Evolutionary conservation across 495 filamentous ascomycete genomes (phyloP), one percentile per base, ranked within the genome.

Genomic region (Daldinia childiae): DNA sequence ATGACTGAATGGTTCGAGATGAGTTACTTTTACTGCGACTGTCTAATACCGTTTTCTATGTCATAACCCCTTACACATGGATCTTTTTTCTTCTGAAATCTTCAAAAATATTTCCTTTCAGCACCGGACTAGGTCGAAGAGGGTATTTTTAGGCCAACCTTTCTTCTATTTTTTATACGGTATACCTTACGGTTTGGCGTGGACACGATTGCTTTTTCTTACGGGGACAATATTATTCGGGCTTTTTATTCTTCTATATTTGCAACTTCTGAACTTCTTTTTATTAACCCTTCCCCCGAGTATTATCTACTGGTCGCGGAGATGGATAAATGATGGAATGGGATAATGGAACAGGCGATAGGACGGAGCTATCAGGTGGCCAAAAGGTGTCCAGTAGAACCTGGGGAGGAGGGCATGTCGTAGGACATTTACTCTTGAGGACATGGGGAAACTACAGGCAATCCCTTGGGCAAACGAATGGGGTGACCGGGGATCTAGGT

Each of bases 131-230:
- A 54, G 62, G 43, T 69, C 52, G 59, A 67, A 71, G 69, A 71
- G 61, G 64, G 72, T 60, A 74, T 64, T 73, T 55, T 58, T 38
- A 54, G 52, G 71, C 60, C 58, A 69, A 27, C 65, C 50, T 63
- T 64, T 57, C 58, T 62, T 39, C 62, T 27, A 48, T 26, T 67
- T 70, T 64, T 60, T 68, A 74, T 68, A 74, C 21, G 72, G 68
- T 67, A 74, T 74, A 74, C 72, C 66, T 73, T 71, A 71, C 60
- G 72, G 72, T 67, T 60, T 45, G 68, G 72, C 67, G 68, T 24
- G 68, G 24, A 58, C 58, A 59, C 24, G 67, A 62, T 69, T 67
- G 58, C 9, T 62, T 65, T 63, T 30, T 59, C 45, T 56, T 50
- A 55, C 19, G n/a, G 58, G 62, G 8, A 61, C 29, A 60, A 30